Evolutionary conservation across 495 filamentous ascomycete species (phyloP).

Genomic region (Chlorociboria aeruginascens): DNA sequence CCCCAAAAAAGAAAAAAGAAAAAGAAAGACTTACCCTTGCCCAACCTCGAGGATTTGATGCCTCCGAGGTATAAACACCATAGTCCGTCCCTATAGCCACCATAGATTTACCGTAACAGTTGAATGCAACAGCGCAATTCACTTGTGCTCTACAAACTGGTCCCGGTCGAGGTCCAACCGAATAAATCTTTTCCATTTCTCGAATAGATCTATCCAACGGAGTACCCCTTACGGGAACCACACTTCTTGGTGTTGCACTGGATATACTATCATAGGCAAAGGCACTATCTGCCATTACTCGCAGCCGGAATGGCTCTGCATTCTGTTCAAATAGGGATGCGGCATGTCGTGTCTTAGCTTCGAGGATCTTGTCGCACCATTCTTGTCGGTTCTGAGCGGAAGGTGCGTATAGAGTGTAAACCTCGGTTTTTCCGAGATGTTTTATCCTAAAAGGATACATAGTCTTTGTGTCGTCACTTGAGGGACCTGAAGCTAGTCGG

Average conservation of each 20-base stretch:
- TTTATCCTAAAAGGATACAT: constrained; percentile 93
- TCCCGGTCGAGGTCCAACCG: constrained; percentile 49
- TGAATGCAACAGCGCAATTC: constrained; percentile 88
- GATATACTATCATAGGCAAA: constrained; percentile 69
- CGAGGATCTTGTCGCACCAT: constrained; percentile 88
- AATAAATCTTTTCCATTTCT: constrained; percentile 71
- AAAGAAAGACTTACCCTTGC: constrained; percentile 44
- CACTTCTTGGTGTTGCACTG: constrained; percentile 6
- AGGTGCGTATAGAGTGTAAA: constrained; percentile 79
- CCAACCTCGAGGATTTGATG: constrained; percentile 83
- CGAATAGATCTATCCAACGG: constrained; percentile 83
- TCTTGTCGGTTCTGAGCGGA: constrained; percentile 61
- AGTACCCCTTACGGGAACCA: constrained; percentile 64
- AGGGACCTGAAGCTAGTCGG: constrained; percentile 30
- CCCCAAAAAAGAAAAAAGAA: not conserved
- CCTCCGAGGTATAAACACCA: constrained; percentile 80
- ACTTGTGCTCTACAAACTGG: constrained; percentile 74
- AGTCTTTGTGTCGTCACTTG: constrained; percentile 58
- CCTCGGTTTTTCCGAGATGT: constrained; percentile 76
- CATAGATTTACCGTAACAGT: constrained; percentile 70
- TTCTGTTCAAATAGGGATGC: constrained; percentile 81
- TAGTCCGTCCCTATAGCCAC: constrained; percentile 92
- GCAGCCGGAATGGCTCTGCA: constrained; percentile 87
- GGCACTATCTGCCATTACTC: constrained; percentile 83
- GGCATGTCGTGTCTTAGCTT: constrained; percentile 89